Evolutionary conservation across 345 rosid species (phyloP).

Genomic region (Boechera retrofracta): DNA sequence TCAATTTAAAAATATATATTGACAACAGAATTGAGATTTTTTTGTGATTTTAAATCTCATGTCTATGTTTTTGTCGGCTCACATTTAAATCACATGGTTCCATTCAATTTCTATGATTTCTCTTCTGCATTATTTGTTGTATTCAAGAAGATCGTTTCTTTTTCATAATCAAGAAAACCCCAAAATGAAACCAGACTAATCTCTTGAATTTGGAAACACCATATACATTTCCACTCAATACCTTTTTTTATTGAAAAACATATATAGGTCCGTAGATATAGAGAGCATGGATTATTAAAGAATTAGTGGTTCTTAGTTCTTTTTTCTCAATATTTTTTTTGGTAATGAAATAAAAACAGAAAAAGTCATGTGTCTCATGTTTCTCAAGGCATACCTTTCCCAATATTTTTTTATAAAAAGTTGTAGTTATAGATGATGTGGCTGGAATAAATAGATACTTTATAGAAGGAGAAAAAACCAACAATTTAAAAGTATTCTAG

Average conservation of each 20-base stretch:
- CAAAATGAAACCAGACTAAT: neutral
- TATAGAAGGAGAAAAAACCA: neutral
- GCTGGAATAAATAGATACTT: neutral
- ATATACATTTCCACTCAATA: neutral
- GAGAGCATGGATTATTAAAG: neutral
- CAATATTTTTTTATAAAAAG: neutral
- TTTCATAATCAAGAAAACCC: neutral
- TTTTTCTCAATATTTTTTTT: neutral
- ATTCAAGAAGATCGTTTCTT: neutral
- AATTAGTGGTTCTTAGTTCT: neutral
- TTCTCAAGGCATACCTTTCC: slow-evolving; percentile 14
- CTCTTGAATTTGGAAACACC: neutral
- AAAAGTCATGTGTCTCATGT: slow-evolving; percentile 28
- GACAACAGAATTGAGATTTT: neutral
- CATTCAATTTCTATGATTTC: neutral
- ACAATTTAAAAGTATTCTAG: neutral
- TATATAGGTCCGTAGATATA: neutral
- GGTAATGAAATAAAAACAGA: neutral
- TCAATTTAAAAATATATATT: neutral
- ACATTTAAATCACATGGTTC: neutral
- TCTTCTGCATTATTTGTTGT: neutral
- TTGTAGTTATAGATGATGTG: neutral
- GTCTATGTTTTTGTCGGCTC: neutral
- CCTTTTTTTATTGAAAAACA: neutral
- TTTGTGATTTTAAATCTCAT: neutral